Evolutionary conservation across 2,329 filamentous ascomycete species (phyloP).

Genomic region (Apiospora phragmitis): DNA sequence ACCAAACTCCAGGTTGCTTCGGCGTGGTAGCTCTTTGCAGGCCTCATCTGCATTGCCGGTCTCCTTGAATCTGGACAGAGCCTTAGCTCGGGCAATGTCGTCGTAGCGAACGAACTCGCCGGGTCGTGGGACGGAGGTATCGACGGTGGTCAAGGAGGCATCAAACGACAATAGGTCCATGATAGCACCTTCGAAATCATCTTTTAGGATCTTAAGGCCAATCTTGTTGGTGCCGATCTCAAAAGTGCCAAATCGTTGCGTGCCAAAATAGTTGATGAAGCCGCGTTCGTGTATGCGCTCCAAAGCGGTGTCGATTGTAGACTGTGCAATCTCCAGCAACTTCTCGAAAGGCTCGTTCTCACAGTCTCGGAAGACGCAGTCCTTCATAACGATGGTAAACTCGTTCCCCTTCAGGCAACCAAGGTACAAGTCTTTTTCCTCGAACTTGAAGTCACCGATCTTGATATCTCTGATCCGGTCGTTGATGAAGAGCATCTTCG

Average conservation of each 20-base stretch:
- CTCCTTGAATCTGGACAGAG: constrained; percentile 72
- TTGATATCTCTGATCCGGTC: constrained; percentile 61
- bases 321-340: constrained; percentile 42
- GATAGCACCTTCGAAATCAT: constrained; percentile 78
- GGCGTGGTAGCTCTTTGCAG: constrained; percentile 69
- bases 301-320: constrained; percentile 60
- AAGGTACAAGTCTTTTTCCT: constrained; percentile 69
- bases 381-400: constrained; percentile 88
- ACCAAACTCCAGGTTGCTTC: constrained; percentile 77
- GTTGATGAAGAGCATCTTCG: constrained; percentile 65
- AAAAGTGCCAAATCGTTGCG: constrained; percentile 95
- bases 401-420: constrained; percentile 88
- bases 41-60: constrained; percentile 61
- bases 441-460: constrained; percentile 82
- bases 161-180: constrained; percentile 75
- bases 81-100: constrained; percentile 76
- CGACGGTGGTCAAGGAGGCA: constrained; percentile 55
- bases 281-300: constrained; percentile 70
- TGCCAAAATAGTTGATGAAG: constrained; percentile 96
- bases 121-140: constrained; percentile 39
- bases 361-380: constrained; percentile 65
- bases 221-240: constrained; percentile 81
- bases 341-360: constrained; percentile 48
- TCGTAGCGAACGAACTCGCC: constrained; percentile 59
- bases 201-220: constrained; percentile 80